A percentile compares a stretch with the other conserved stretches of the same genome.
Evolutionary conservation across 192 early-diverging fungal species (phyloP).

Genomic region (Haplosporangium gracile): DNA sequence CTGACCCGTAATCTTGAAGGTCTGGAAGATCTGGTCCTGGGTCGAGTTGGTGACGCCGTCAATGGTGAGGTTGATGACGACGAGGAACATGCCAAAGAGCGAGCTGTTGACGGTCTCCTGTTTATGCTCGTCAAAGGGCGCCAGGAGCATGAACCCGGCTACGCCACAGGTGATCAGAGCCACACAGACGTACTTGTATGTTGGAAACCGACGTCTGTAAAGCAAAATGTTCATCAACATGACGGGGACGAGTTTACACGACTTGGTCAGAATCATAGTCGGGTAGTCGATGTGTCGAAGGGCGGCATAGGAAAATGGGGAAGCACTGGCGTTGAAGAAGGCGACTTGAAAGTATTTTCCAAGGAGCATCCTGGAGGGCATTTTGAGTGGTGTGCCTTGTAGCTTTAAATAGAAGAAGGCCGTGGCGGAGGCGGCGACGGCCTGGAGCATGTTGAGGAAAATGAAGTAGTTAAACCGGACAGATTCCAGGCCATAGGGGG

Average conservation of each 20-base stretch:
- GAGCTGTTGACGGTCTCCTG: conserved; percentile 70
- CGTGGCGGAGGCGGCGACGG: conserved; percentile 80
- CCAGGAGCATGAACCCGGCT: conserved; percentile 92
- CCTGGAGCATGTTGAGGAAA: conserved; percentile 92
- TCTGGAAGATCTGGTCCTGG: conserved; percentile 94
- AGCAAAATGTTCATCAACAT: conserved; percentile 95
- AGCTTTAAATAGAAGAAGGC: conserved; percentile 80
- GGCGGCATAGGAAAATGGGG: conserved; percentile 94
- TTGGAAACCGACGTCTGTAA: conserved; percentile 88
- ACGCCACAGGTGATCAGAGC: conserved; percentile 90
- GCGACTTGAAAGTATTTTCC: conserved; percentile 84
- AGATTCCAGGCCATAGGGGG: conserved; percentile 77
- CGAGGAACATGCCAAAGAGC: conserved; percentile 84
- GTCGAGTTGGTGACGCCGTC: conserved; percentile 96
- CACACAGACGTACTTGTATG: conserved; percentile 92
- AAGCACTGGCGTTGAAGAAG: conserved; percentile 79
- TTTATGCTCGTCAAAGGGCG: conserved; percentile 63
- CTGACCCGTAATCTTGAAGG: conserved; percentile 85
- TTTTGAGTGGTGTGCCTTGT: conserved; percentile 58
- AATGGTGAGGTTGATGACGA: conserved; percentile 88
- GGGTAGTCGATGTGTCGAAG: conserved; percentile 97
- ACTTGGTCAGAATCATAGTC: conserved; percentile 96
- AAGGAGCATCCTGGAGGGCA: conserved; percentile 59
- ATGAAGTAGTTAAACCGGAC: conserved; percentile 90
- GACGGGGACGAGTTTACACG: conserved; percentile 97